A percentile compares a stretch with the other conserved stretches of the same genome.
These are phyloP conservation scores for Cystobasidiaceae sp. DNA, from an alignment of 1,284 basidiomycete species.

Conservation along the genomic window DNA sequence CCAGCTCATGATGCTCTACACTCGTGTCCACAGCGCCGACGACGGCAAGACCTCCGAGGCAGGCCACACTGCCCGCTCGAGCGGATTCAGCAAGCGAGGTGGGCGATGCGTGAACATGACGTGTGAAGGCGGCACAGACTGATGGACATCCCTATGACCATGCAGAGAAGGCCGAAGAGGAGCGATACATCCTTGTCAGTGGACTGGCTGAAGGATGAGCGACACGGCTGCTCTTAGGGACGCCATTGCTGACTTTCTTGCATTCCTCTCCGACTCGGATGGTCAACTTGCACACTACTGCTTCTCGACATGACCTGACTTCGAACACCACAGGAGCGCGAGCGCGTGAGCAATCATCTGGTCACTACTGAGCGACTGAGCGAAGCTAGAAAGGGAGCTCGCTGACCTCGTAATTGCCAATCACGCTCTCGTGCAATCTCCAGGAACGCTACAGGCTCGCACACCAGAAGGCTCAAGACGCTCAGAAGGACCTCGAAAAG, in stretches of 20 bases:
- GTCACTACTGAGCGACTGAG: neutral
- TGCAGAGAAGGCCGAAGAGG: conserved; percentile 30
- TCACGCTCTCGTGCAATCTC: neutral
- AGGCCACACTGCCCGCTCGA: conserved; percentile 10
- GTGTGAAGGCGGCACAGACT: neutral
- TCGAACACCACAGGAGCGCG: conserved; percentile 9
- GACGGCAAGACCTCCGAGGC: conserved; percentile 1
- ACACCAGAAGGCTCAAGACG: conserved; percentile 2
- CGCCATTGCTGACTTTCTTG: too few relatives aligned
- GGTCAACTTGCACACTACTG: neutral
- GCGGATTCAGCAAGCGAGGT: conserved; percentile 26
- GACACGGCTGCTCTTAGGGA: neutral
- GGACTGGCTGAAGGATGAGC: neutral
- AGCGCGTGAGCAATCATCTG: conserved; percentile 10
- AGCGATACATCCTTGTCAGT: conserved; percentile 28
- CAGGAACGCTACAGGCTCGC: conserved; percentile 11
- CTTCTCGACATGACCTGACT: conserved; percentile 1
- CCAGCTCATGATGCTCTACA: neutral
- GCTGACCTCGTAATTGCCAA: neutral
- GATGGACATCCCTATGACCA: neutral
- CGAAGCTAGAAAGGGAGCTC: neutral
- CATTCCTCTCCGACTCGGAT: neutral
- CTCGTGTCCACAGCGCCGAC: conserved; percentile 7
- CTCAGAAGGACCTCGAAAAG: conserved; percentile 26
- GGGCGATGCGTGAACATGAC: neutral